phyloP scores from a whole-genome alignment of 192 early-diverging fungal species.

The Coemansia sp. region DNA sequence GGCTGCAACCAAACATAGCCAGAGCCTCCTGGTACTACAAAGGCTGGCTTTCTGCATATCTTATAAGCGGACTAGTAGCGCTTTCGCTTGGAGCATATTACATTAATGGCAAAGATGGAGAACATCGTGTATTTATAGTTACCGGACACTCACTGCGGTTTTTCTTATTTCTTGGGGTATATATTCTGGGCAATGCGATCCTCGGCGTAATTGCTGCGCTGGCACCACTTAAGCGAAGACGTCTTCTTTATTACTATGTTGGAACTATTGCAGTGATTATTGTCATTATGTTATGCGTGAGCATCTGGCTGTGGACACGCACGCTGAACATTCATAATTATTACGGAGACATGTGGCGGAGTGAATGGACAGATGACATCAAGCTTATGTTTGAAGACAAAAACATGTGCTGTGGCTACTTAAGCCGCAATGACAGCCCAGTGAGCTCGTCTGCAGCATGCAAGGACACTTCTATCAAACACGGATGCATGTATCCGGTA shows the following conservation, averaged over 20 bases:
- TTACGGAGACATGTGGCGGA: slow-evolving; percentile 26
- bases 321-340: slow-evolving; percentile 35
- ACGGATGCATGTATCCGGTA: slow-evolving; percentile 39
- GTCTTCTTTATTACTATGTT: slow-evolving; percentile 23
- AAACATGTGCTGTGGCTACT: slow-evolving; percentile 32
- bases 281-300: slow-evolving; percentile 22
- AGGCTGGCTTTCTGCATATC: background rate
- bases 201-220: slow-evolving; percentile 30
- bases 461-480: slow-evolving; percentile 5
- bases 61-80: slow-evolving; percentile 21
- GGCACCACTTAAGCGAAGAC: slow-evolving; percentile 28
- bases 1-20: background rate
- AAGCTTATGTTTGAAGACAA: slow-evolving; percentile 34
- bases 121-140: slow-evolving; percentile 17
- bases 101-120: slow-evolving; percentile 21
- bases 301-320: slow-evolving; percentile 38
- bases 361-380: slow-evolving; percentile 27
- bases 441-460: slow-evolving; percentile 24
- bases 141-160: slow-evolving; percentile 19
- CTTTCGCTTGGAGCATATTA: slow-evolving; percentile 27
- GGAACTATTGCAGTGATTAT: slow-evolving; percentile 11
- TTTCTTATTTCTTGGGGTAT: slow-evolving; percentile 33
- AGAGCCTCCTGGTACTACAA: slow-evolving; percentile 10
- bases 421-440: slow-evolving; percentile 32
- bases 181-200: slow-evolving; percentile 14